Conservation (phyloP, 352 stramenopile genomes). For the Phytophthora uliginosa region DNA sequence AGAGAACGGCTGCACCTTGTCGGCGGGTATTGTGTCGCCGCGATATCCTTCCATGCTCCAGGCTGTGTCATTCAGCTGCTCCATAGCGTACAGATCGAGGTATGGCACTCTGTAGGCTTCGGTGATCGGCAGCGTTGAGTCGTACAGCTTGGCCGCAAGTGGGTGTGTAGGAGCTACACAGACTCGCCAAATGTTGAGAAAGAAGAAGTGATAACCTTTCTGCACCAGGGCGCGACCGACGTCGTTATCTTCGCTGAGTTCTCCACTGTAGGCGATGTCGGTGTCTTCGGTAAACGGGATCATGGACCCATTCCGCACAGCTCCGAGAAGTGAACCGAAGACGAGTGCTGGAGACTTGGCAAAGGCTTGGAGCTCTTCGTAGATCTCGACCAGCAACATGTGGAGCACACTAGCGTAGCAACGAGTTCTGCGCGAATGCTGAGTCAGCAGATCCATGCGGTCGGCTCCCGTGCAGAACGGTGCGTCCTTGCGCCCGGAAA, state of each 20-base stretch:
- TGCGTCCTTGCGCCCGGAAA: conserved; percentile 53
- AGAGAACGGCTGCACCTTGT: conserved; percentile 4
- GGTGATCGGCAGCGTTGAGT: not conserved
- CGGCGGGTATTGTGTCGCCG: not conserved
- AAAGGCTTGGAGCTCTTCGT: conserved; percentile 44
- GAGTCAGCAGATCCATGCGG: conserved; percentile 55
- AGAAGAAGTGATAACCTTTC: no score
- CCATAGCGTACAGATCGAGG: not conserved
- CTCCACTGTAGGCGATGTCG: conserved; percentile 44
- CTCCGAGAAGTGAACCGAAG: conserved; percentile 56
- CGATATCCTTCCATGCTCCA: not conserved
- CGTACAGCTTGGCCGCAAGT: not conserved
- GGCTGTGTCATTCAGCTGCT: not conserved
- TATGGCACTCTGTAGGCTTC: not conserved
- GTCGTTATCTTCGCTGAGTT: not conserved
- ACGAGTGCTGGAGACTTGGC: conserved; percentile 38
- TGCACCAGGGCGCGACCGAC: not conserved
- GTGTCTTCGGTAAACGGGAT: conserved; percentile 68
- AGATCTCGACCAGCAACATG: conserved; percentile 66
- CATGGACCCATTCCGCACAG: conserved; percentile 55
- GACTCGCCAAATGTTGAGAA: no score
- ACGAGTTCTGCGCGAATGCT: conserved; percentile 19
- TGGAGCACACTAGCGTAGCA: conserved; percentile 65
- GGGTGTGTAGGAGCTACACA: conserved; percentile 30
- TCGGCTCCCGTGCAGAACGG: conserved; percentile 51